These are phyloP conservation scores for Rosa persica DNA, from an alignment of 306 rosid genomes.

Conservation along the genomic window DNA sequence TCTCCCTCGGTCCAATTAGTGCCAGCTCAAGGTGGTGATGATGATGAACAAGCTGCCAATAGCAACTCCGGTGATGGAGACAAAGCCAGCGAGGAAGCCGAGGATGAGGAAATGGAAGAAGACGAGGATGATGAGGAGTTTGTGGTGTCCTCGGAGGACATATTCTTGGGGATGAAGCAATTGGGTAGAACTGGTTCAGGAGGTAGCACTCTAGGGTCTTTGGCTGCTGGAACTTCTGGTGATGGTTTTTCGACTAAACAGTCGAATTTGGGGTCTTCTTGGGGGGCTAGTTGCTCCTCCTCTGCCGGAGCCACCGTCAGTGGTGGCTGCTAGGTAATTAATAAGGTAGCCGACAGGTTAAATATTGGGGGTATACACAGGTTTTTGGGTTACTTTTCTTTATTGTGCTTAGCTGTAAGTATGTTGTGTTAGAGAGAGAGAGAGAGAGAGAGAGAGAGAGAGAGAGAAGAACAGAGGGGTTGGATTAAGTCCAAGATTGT, in stretches of 20 bases:
- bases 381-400: background rate
- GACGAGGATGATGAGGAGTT: constrained; percentile 20
- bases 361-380: background rate
- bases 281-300: constrained; percentile 20
- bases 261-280: constrained; percentile 13
- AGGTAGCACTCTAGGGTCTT: background rate
- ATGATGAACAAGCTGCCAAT: background rate
- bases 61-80: constrained; percentile 1
- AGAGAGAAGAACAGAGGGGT: background rate
- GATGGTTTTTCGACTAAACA: background rate
- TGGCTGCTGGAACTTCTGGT: constrained; percentile 1
- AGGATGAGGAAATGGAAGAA: constrained; percentile 3
- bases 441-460: background rate
- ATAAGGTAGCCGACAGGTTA: background rate
- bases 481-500: constrained; percentile 16
- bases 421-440: background rate
- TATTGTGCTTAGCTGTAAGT: constrained; percentile 2
- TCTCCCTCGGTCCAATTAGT: background rate
- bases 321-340: constrained; percentile 7
- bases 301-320: constrained; percentile 20
- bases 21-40: constrained; percentile 21
- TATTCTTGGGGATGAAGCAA: constrained; percentile 31
- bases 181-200: constrained; percentile 18
- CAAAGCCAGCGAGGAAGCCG: constrained; percentile 10
- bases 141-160: constrained; percentile 48